Evolutionary conservation across 1,284 basidiomycete genomes (phyloP).

Genomic region (Ganoderma leucocontextum): DNA sequence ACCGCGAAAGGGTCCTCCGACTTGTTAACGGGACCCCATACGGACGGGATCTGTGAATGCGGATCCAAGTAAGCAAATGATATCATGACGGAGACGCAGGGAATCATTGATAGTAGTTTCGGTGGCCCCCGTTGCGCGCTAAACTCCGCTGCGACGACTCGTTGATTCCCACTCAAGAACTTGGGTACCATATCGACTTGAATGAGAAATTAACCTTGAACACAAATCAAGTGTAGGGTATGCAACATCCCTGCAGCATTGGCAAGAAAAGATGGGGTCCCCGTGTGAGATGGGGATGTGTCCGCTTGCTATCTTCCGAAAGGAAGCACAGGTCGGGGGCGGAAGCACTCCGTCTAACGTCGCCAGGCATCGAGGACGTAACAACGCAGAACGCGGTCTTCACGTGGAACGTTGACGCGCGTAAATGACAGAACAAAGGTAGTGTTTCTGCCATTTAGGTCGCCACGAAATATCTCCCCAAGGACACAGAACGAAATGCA

Average conservation of each 20-base stretch:
- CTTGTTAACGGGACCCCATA: slow-evolving; percentile 94
- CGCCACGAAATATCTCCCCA: not conserved
- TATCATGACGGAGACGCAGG: not conserved
- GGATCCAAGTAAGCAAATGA: slow-evolving; percentile 6
- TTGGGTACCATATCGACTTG: no score
- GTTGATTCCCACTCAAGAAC: not conserved
- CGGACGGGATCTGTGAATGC: slow-evolving; percentile 75
- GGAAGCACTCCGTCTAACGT: slow-evolving; percentile 3
- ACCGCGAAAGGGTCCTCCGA: slow-evolving; percentile 90
- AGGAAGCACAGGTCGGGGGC: not conserved
- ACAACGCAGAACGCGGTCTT: not conserved
- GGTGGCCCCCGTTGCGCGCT: not conserved
- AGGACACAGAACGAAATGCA: not conserved
- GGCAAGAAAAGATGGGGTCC: not conserved
- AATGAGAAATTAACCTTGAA: not conserved
- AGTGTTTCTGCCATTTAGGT: not conserved
- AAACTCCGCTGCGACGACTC: not conserved
- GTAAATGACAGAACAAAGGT: not conserved
- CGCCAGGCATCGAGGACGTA: not conserved
- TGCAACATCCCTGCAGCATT: not conserved
- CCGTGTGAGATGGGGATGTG: not conserved
- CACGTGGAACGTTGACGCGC: not conserved
- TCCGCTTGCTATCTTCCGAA: not conserved
- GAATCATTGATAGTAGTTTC: slow-evolving; percentile 2
- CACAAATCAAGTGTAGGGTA: no score